Evolutionary conservation across 345 rosid genomes (phyloP), one percentile per base, ranked within the genome.

Genomic region (Pugionium cornutum): DNA sequence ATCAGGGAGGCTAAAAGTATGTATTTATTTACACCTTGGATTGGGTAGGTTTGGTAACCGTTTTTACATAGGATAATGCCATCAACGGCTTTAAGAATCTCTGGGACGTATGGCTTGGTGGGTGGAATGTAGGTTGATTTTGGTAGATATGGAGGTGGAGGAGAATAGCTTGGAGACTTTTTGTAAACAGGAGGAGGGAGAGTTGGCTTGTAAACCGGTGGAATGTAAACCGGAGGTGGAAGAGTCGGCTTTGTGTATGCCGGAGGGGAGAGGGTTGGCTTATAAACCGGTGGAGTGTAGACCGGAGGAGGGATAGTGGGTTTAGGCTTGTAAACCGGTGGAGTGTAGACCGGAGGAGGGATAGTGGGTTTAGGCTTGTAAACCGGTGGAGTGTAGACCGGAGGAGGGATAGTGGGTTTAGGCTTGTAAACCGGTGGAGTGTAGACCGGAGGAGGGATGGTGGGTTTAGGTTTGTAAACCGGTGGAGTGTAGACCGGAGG

Each of bases 31-130:
- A 36, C 66, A 84, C 94, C 86, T 83, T 61, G 56, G 44, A 84
- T 73, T 11, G 88, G 94, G 69, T 70, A 51, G 30, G 64, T 35
- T 27, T 76, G 33, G 43, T 70, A 52, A 44, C 78, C 83, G 6
- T 76, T 70, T 76, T 77, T 80, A 54, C 90, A 87, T 29, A 80
- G 76, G 62, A 80, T 74, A 72, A 80, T 66, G 6, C 95, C 90
- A 73, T 80, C 77, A 73, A 83, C 69, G 44, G 58, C 68, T 33
- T 58, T 40, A 53, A 45, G 40, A 30, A 73, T 53, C 68, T 73
- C 67, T 45, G 76, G 72, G 8, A 58, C 48, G 37, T 72, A 58
- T 43, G 72, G 67, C 4, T 72, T 72, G 32, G 66, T 6, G 44
- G 72, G 48, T 64, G 67, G 49, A 43, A 34, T 2, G 70, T 72